Percentiles rank a stretch among this genome's conserved stretches.
phyloP scores from a whole-genome alignment of 2,329 filamentous ascomycete genomes.

The Celoporthe dispersa region DNA sequence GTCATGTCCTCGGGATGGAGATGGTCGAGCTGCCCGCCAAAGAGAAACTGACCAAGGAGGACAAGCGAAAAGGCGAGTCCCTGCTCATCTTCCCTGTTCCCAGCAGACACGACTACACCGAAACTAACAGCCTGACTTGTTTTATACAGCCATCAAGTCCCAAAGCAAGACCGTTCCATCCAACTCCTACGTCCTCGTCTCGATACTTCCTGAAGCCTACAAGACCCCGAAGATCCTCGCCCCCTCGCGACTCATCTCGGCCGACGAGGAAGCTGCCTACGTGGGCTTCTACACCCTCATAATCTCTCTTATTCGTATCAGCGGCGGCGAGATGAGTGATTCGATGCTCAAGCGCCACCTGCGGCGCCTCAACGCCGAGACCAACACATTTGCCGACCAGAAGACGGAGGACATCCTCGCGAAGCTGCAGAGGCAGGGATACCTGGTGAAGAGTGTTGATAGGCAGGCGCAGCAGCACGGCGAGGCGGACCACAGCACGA shows the following conservation, averaged over 20 bases:
- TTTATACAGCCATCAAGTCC: conserved; percentile 45
- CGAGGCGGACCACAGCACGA: conserved; percentile 72
- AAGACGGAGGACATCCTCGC: conserved; percentile 77
- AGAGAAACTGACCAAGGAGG: conserved; percentile 81
- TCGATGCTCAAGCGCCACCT: conserved; percentile 79
- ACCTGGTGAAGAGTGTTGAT: conserved; percentile 77
- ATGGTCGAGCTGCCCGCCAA: conserved; percentile 79
- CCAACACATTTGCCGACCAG: conserved; percentile 70
- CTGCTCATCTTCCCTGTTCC: neutral
- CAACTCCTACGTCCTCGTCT: conserved; percentile 78
- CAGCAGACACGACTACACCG: neutral
- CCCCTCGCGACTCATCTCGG: conserved; percentile 68
- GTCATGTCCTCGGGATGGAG: conserved; percentile 85
- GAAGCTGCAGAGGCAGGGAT: conserved; percentile 79
- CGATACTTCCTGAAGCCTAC: conserved; percentile 70
- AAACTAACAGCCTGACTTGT: neutral
- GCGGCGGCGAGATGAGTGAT: conserved; percentile 74
- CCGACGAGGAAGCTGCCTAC: conserved; percentile 76
- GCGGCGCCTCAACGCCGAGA: conserved; percentile 73
- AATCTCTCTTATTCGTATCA: conserved; percentile 76
- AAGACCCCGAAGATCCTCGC: conserved; percentile 68
- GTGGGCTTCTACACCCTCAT: conserved; percentile 80
- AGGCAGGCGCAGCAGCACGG: conserved; percentile 53
- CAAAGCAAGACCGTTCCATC: conserved; percentile 56
- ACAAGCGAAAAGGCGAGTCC: conserved; percentile 71